Base-by-base conservation (phyloP, 176 grass and related monocot genomes). In the Guadua angustifolia region DNA sequence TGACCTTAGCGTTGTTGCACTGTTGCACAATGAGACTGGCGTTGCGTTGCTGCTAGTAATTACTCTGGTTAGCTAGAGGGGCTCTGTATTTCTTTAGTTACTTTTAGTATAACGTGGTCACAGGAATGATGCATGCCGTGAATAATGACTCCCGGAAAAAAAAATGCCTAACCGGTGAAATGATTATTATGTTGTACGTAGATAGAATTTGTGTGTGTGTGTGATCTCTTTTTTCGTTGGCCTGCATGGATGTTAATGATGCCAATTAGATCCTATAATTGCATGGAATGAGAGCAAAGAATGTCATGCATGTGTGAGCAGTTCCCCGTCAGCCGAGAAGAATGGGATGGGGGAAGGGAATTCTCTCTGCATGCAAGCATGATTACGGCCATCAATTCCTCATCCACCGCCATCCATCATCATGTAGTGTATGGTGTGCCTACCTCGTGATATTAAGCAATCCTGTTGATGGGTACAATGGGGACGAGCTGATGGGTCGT, bases 371-470 rank as follows among this genome's bases (percentile, higher is more conserved):
- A 83, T 61, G 83, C 71, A 85, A 44, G 82, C 84, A 90, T 90
- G 84, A 87, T 83, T 56, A 55, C 69, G 26, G 69, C 69, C 75
- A 91, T 87, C 80, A 75, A 87, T 83, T 80, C 89, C 85, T 90
- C 75, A 84, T 90, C 84, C 77, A 80, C 38, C 51, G 33, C 69
- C 75, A 69, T 59, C 69, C 82, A 71, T 84, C 77, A 39, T 81
- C 64, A 24, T 75, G 59, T 75, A 24, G 80, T 14, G 67, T 56
- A 9, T 73, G 57, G 35, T 62, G 76, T 62, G n/a, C 73, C 86
- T 46, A 88, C 85, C 86, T 88, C 84, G 78, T 78, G 86, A 78
- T 85, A 88, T 77, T 74, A 58, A 82, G 77, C 86, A 85, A 79
- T 85, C 82, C 68, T 60, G 73, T 25, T 69, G 86, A 85, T 79